Evolutionary conservation across 805 yeast species (phyloP).

Genomic region (Pichia occidentalis): DNA sequence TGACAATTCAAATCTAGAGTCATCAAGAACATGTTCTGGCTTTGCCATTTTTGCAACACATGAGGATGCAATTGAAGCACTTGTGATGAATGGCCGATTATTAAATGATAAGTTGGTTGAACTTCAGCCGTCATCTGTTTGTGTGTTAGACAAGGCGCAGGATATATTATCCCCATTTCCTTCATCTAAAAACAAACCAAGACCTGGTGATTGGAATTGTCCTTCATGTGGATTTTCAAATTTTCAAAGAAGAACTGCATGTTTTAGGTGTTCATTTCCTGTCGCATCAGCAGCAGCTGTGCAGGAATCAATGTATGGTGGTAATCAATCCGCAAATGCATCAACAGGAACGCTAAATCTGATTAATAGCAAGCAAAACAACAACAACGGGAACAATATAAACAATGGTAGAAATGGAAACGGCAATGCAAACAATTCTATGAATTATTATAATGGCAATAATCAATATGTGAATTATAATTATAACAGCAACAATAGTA

Average conservation of each 20-base stretch:
- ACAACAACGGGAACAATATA: conserved; percentile 9
- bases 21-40: conserved; percentile 45
- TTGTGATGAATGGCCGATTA: conserved; percentile 70
- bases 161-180: conserved; percentile 83
- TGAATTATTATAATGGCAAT: conserved; percentile 16
- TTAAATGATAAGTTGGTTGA: conserved; percentile 71
- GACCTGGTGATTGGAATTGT: conserved; percentile 99
- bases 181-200: conserved; percentile 72
- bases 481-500: conserved; percentile 13
- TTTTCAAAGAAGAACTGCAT: conserved; percentile 89
- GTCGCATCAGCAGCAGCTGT: conserved; percentile 65
- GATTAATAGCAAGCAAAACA: conserved; percentile 16
- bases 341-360: conserved; percentile 11
- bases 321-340: conserved; percentile 10
- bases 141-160: conserved; percentile 73
- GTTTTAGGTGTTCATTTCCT: conserved; percentile 89
- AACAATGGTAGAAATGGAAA: conserved; percentile 7
- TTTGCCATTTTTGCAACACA: conserved; percentile 81
- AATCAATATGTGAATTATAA: conserved; percentile 14
- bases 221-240: conserved; percentile 94
- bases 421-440: conserved; percentile 9
- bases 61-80: conserved; percentile 76
- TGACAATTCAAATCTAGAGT: background rate
- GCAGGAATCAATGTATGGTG: conserved; percentile 49
- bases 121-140: conserved; percentile 77